Percentiles rank a stretch among this genome's conserved stretches.
phyloP scores from a whole-genome alignment of 305 asterid species.

The Fraxinus xanthoxyloides region DNA sequence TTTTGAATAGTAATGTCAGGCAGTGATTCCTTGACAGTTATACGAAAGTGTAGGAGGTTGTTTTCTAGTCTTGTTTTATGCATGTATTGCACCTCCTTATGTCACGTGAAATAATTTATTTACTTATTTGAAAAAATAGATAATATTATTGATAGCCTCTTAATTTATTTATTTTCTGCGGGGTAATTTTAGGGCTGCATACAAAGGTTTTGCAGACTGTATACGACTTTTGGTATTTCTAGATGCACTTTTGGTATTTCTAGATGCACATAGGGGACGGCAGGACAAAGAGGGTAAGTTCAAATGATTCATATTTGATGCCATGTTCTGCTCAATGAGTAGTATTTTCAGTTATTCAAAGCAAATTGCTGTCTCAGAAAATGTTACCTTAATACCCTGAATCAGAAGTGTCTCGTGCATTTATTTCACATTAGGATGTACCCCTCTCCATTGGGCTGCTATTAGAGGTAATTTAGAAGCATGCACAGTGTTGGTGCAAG shows the following conservation, averaged over 20 bases:
- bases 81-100: too few species aligned
- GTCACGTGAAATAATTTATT: too few species aligned
- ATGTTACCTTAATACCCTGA: constrained; percentile 16
- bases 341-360: too few species aligned
- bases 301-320: constrained; percentile 8
- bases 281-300: constrained; percentile 88
- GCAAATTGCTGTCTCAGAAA: not conserved
- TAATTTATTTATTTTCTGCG: constrained; percentile 10
- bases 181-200: constrained; percentile 72
- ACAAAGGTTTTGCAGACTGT: constrained; percentile 93
- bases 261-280: constrained; percentile 83
- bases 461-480: constrained; percentile 92
- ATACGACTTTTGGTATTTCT: too few species aligned
- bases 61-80: too few species aligned
- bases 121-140: too few species aligned
- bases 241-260: constrained; percentile 79
- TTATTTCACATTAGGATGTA: constrained; percentile 60
- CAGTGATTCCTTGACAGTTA: too few species aligned
- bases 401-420: constrained; percentile 7
- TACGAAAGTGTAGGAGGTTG: too few species aligned
- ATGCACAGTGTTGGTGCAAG: constrained; percentile 94
- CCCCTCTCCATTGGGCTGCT: constrained; percentile 99
- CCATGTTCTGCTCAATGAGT: too few species aligned
- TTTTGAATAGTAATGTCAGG: too few species aligned
- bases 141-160: too few species aligned